Evolutionary conservation across 2,329 filamentous ascomycete genomes (phyloP).

Genomic region (Hypoxylon sp.): DNA sequence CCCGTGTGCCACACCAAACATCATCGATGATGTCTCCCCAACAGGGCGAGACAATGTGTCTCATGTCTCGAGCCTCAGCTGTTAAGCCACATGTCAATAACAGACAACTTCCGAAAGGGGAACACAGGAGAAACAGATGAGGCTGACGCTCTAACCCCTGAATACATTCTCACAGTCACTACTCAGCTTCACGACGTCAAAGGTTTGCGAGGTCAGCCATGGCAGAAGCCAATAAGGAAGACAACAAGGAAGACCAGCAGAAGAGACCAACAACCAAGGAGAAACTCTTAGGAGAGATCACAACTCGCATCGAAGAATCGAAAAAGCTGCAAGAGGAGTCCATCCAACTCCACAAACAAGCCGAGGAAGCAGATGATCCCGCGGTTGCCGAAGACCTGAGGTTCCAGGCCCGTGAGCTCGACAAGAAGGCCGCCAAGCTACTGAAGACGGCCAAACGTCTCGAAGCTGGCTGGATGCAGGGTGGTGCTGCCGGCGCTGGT

Average conservation of each 20-base stretch:
- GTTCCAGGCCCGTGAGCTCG: slow-evolving; percentile 50
- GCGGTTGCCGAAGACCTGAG: slow-evolving; percentile 51
- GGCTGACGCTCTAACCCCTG: slow-evolving; percentile 30
- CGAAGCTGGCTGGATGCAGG: slow-evolving; percentile 55
- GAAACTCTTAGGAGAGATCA: slow-evolving; percentile 54
- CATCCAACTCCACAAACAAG: slow-evolving; percentile 48
- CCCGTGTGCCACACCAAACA: slow-evolving; percentile 15
- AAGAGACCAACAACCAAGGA: slow-evolving; percentile 50
- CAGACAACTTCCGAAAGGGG: slow-evolving; percentile 37
- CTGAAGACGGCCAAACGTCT: slow-evolving; percentile 53
- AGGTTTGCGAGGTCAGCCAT: slow-evolving; percentile 26
- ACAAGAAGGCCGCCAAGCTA: slow-evolving; percentile 52
- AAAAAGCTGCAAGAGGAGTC: slow-evolving; percentile 52
- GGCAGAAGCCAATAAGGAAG: slow-evolving; percentile 30
- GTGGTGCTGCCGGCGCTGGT: slow-evolving; percentile 53
- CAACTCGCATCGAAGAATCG: slow-evolving; percentile 52
- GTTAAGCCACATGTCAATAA: slow-evolving; percentile 43
- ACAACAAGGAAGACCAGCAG: slow-evolving; percentile 27
- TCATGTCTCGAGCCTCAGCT: slow-evolving; percentile 34
- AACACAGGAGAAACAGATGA: slow-evolving; percentile 37
- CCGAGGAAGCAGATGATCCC: slow-evolving; percentile 50
- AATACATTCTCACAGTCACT: slow-evolving; percentile 1
- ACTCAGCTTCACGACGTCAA: background rate
- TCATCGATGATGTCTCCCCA: slow-evolving; percentile 1
- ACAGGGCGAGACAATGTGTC: background rate